A percentile compares a stretch with the other conserved stretches of the same genome.
These are phyloP conservation scores for Mycena vitilis DNA, from an alignment of 768 basidiomycete species.

Conservation along the genomic window DNA sequence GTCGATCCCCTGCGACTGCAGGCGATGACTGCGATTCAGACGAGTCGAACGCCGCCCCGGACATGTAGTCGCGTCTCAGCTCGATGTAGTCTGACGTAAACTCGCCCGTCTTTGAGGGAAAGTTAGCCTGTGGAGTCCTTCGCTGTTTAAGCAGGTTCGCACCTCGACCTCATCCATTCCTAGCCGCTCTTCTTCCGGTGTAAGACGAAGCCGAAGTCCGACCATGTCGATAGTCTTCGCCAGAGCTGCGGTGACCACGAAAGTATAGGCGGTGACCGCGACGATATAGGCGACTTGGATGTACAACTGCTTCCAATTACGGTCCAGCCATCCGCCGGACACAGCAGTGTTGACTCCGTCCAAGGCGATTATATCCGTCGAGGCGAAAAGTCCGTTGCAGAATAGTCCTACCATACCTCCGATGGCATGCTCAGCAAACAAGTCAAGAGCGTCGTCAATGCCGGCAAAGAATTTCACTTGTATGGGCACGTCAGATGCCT, in stretches of 20 bases:
- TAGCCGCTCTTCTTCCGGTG: slow-evolving; percentile 66
- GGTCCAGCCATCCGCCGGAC: slow-evolving; percentile 79
- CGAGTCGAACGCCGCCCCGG: slow-evolving; percentile 58
- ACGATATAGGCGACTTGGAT: slow-evolving; percentile 77
- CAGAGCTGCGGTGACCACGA: slow-evolving; percentile 70
- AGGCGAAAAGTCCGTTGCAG: slow-evolving; percentile 81
- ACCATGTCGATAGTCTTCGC: slow-evolving; percentile 67
- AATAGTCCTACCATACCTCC: slow-evolving; percentile 79
- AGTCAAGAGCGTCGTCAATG: slow-evolving; percentile 91
- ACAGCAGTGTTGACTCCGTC: slow-evolving; percentile 72
- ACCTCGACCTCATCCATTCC: slow-evolving; percentile 84
- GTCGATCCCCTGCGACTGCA: slow-evolving; percentile 52
- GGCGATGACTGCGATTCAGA: slow-evolving; percentile 40
- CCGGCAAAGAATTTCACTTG: slow-evolving; percentile 75
- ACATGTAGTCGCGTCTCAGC: slow-evolving; percentile 72
- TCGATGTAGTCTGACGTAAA: slow-evolving; percentile 79
- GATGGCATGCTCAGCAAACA: slow-evolving; percentile 91
- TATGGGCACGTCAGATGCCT: slow-evolving; percentile 22
- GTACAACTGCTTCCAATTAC: slow-evolving; percentile 83
- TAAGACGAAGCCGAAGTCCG: slow-evolving; percentile 65
- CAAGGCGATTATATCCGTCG: slow-evolving; percentile 67
- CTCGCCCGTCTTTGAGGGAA: slow-evolving; percentile 65
- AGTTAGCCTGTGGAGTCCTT: neutral
- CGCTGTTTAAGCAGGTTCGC: slow-evolving; percentile 31
- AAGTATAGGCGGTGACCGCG: slow-evolving; percentile 68